phyloP scores from a whole-genome alignment of 2,329 filamentous ascomycete genomes.

The Penicillium sp. region DNA sequence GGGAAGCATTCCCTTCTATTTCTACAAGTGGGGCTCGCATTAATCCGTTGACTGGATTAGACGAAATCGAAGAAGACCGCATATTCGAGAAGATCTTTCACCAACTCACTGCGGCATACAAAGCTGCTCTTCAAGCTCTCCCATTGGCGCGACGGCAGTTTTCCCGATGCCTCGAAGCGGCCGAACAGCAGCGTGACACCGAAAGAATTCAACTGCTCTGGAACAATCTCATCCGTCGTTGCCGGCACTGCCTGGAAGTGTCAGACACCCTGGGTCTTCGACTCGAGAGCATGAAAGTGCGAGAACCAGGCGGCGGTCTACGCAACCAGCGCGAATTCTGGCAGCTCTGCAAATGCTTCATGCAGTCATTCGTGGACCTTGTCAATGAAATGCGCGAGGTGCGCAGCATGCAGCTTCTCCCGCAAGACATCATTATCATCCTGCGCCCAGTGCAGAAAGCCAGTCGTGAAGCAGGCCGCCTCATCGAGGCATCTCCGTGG shows the following conservation, averaged over 20 bases:
- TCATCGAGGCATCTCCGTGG: constrained; percentile 65
- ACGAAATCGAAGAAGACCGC: constrained; percentile 68
- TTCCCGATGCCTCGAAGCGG: constrained; percentile 57
- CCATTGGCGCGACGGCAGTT: constrained; percentile 67
- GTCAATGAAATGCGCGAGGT: constrained; percentile 47
- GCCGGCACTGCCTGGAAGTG: constrained; percentile 64
- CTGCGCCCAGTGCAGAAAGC: constrained; percentile 76
- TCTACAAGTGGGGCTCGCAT: constrained; percentile 48
- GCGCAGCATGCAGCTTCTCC: constrained; percentile 47
- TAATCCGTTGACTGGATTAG: constrained; percentile 56
- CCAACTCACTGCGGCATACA: constrained; percentile 67
- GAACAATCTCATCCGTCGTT: constrained; percentile 67
- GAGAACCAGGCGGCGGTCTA: constrained; percentile 69
- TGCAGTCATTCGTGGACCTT: constrained; percentile 47
- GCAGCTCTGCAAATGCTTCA: constrained; percentile 63
- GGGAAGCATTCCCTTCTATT: constrained; percentile 65
- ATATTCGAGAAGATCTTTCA: constrained; percentile 79
- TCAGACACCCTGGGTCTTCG: constrained; percentile 67
- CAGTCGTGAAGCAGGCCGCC: constrained; percentile 71
- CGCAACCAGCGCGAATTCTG: constrained; percentile 57
- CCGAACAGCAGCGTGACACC: constrained; percentile 56
- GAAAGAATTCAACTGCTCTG: constrained; percentile 62
- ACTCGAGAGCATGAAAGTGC: constrained; percentile 76
- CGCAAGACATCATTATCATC: constrained; percentile 64
- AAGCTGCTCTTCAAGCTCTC: constrained; percentile 66